Percentiles rank a stretch among this genome's conserved stretches.
Conservation (phyloP, 2,329 filamentous ascomycete species). For the Xylariaceae sp. region DNA sequence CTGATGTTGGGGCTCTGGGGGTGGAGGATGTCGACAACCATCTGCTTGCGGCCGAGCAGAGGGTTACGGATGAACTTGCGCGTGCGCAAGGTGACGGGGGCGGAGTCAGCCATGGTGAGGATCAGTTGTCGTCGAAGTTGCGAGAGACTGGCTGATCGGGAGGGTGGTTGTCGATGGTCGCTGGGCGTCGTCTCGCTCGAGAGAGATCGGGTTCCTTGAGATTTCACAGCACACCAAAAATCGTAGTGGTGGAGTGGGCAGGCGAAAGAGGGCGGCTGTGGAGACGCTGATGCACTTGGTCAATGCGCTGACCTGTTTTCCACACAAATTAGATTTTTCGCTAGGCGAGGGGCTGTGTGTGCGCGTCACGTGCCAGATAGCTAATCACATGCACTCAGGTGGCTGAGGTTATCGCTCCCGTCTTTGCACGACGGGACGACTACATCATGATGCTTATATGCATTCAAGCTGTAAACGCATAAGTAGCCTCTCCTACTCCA, state of each 20-base stretch:
- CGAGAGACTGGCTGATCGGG: not conserved
- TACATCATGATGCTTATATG: no score
- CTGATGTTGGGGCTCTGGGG: slow-evolving; percentile 97
- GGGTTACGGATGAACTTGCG: slow-evolving; percentile 99
- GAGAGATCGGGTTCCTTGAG: not conserved
- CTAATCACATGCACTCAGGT: no score
- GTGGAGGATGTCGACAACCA: slow-evolving; percentile 70
- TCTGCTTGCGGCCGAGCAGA: slow-evolving; percentile 57
- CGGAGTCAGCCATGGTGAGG: slow-evolving; percentile 78
- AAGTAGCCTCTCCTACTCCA: no score
- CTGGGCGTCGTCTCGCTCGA: not conserved
- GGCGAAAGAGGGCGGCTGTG: no score
- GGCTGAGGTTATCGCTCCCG: no score
- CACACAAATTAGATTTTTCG: not conserved
- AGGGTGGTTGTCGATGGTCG: not conserved
- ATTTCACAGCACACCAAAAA: not conserved
- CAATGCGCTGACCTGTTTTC: not conserved
- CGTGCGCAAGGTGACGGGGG: slow-evolving; percentile 82
- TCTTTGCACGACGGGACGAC: no score
- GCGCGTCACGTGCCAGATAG: not conserved
- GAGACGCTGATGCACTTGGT: not conserved
- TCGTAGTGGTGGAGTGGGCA: no score
- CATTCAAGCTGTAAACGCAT: no score
- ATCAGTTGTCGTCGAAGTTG: not conserved
- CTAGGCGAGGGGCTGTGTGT: not conserved